Evolutionary conservation across 2,329 filamentous ascomycete genomes (phyloP), one percentile per base, ranked within the genome.

Genomic region (Zymoseptoria ardabiliae): DNA sequence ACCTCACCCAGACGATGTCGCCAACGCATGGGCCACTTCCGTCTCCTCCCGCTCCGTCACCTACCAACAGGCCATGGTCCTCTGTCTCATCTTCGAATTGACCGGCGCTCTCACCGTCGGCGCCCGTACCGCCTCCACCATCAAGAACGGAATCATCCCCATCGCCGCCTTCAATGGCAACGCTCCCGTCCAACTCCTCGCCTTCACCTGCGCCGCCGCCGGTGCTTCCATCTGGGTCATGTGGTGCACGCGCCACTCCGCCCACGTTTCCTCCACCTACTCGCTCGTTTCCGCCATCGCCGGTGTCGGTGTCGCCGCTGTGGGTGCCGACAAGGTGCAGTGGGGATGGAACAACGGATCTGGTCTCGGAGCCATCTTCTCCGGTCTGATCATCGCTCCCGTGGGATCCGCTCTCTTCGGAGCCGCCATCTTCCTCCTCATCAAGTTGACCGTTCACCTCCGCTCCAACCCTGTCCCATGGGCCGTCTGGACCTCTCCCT

Each of bases 231-330:
- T 74, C 17, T 85, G 82, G 74, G 77, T 86, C n/a, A 84, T 82
- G 60, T 69, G 83, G 61, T 79, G 80, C 48, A 85, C 83, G 3
- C 71, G 69, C 48, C 68, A 80, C 62, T 82, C 82, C 45, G 76
- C 84, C 63, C 84, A 83, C 41, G 82, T 85, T 20, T 85, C 82
- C 0, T 85, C 84, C 3, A 86, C 83, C 1, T 82, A 85, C 70
- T 83, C 82, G 11, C 79, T 85, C 61, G 79, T 85, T 61, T 82
- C 81, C 19, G 82, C 82, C 62, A 77, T 86, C 28, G 75, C 85
- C 58, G 84, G 84, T 58, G 82, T 84, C 67, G 83, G 83, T 51
- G 76, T 86, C 45, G 83, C 82, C 7, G 79, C 83, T 30, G 81
- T 85, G 25, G 69, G 74, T 49, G 68, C 71, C 21, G 60, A 66